Base-by-base conservation (phyloP, 2,329 filamentous ascomycete species). In the Eutypella sp. region DNA sequence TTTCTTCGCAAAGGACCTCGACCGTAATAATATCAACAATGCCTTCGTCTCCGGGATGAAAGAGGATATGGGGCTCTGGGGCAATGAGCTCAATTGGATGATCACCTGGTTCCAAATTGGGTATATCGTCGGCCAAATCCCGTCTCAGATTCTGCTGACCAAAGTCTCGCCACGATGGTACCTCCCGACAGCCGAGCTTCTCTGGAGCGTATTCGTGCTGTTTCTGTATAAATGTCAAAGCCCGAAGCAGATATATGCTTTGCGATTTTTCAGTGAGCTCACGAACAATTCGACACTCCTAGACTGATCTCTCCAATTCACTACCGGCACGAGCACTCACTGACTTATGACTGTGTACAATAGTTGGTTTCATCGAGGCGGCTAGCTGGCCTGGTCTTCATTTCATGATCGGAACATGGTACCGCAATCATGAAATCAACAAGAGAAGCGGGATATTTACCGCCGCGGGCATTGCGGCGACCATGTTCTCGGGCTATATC, bases 371-470 rank as follows among this genome's bases (percentile, higher is more conserved):
- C 6, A 56, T 51, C 27, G 48, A 53, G n/a, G 48, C 52, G 8
- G 50, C 48, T 25, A 50, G 45, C 40, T 53, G 47, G 48, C 50
- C 52, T 10, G 50, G 50, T 15, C 38, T 53, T 19, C 52, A 59
- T 5, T 62, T 59, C 46, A 48, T 64, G 16, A 58, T 64, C 23
- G 55, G 60, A 16, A 59, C 57, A 6, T 64, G 61, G 61, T 64
- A 64, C 31, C 57, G 51, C 9, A 59, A 57, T 25, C 44, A 51
- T 22, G 60, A 64, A 24, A 62, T 65, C 0, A 74, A 70, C 46
- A 76, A 76, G 50, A 65, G 74, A 11, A 68, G 68, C 0, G 70
- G 70, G 0, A 66, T 74, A 2, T 75, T 74, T 63, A 75, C 65
- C 19, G 65, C 71, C 2, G 69, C 68, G 4, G 73, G 73, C 18